A percentile compares a stretch with the other conserved stretches of the same genome.
These are phyloP conservation scores for Escallonia herrerae DNA, from an alignment of 129 eudicot species.

Conservation along the genomic window DNA sequence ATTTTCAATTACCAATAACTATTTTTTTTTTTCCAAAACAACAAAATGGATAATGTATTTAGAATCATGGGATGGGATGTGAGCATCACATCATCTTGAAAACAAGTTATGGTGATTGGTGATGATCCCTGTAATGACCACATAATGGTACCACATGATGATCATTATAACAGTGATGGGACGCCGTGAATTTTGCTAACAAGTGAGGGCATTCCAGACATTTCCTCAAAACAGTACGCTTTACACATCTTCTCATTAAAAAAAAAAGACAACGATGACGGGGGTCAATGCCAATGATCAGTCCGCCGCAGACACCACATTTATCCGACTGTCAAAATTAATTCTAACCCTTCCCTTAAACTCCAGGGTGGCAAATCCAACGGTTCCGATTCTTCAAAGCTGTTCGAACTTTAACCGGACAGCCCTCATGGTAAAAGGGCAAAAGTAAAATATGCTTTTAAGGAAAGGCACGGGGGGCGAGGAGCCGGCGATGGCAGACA, in stretches of 20 bases:
- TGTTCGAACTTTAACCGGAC: background rate
- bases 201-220: background rate
- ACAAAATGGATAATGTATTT: too few species aligned
- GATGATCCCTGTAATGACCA: too few species aligned
- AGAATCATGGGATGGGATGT: too few species aligned
- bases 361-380: background rate
- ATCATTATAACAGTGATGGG: background rate
- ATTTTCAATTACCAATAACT: too few species aligned
- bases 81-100: background rate
- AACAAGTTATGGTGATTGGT: too few species aligned
- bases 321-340: background rate
- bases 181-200: background rate
- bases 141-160: too few species aligned
- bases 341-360: background rate
- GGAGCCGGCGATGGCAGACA: constrained; percentile 6
- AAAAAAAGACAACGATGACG: background rate
- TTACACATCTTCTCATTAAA: background rate
- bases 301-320: constrained; percentile 1
- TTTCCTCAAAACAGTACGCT: background rate
- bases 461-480: background rate
- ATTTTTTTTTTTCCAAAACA: too few species aligned
- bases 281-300: constrained; percentile 9
- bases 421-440: too few species aligned
- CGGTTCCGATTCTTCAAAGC: background rate
- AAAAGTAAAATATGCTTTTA: background rate